A percentile compares a stretch with the other conserved stretches of the same genome.
Conservation (phyloP, 2,329 filamentous ascomycete genomes). For the Trichoderma atrobrunneum region DNA sequence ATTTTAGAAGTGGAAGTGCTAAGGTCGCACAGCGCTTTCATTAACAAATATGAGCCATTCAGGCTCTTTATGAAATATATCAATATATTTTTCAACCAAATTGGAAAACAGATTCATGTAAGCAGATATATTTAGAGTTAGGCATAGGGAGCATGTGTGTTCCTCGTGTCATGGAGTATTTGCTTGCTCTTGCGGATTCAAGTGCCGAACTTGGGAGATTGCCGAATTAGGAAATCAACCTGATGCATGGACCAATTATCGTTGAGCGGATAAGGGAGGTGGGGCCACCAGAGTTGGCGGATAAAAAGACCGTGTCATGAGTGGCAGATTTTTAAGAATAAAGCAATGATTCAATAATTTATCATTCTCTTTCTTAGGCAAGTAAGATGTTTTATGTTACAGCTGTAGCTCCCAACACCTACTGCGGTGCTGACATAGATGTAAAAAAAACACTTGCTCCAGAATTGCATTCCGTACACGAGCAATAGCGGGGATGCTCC, state of each 20-base stretch:
- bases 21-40: not conserved
- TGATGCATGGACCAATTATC: not conserved
- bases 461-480: not conserved
- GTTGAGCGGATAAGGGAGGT: not conserved
- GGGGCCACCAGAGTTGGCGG: not conserved
- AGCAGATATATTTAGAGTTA: not conserved
- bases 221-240: not conserved
- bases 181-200: not conserved
- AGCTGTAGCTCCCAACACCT: not conserved
- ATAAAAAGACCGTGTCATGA: not conserved
- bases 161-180: not conserved
- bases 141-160: not conserved
- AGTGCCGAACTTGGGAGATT: not conserved
- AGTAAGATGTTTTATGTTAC: not conserved
- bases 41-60: not conserved
- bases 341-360: not conserved
- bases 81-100: not conserved
- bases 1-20: no score
- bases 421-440: not conserved
- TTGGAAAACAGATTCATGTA: fast-evolving
- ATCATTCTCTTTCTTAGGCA: not conserved
- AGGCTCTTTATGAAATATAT: not conserved
- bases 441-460: not conserved
- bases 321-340: not conserved
- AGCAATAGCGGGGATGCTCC: not conserved